Base-by-base conservation (phyloP, 768 basidiomycete species). In the Boletus rex-veris region DNA sequence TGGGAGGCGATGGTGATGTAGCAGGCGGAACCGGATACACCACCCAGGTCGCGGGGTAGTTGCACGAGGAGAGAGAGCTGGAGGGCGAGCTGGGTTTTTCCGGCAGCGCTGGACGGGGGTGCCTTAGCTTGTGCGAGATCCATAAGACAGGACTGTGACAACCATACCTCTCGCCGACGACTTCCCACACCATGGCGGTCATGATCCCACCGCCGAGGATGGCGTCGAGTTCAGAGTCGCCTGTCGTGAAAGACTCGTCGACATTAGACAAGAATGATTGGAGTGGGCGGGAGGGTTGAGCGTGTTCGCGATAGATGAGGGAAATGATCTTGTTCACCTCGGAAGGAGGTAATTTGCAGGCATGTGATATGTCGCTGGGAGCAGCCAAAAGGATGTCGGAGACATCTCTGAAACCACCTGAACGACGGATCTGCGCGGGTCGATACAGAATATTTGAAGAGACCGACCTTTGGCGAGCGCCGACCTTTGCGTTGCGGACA, bases 11-110 rank as follows among this genome's bases (percentile, higher is more conserved):
- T 85, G 14, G 87, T 88, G 57, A 96, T 71, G 70, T 90, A 93
- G 65, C 89, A 90, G 2, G 85, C 73, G 1, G 87, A 82, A 33
- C 88, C 90, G 10, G 65, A 74, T 28, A 87, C 68, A 19, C 86
- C 90, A 9, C 83, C 83, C 5, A 75, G 70, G 41, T 68, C 64
- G 43, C 19, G 62, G 21, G 89, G 83, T 0, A 90, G 76, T 66
- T 98, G 95, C 1, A 90, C 87, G 19, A 81, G 75, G 30, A 96
- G 74, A 4, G 91, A 83, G 18, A 92, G 78, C 59, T 95, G 93
- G 14, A 99, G 76, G 4, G 88, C 90, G 5, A 98, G 71, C 62
- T 98, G 94, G 1, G 93, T 93, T 73, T 99, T 99, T 37, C 97
- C 97, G 26, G 96, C 85, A 21, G 93, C 87, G 66, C 97, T 99